Evolutionary conservation across 2,329 filamentous ascomycete genomes (phyloP), one percentile per base, ranked within the genome.

Genomic region (Zalaria obscura): DNA sequence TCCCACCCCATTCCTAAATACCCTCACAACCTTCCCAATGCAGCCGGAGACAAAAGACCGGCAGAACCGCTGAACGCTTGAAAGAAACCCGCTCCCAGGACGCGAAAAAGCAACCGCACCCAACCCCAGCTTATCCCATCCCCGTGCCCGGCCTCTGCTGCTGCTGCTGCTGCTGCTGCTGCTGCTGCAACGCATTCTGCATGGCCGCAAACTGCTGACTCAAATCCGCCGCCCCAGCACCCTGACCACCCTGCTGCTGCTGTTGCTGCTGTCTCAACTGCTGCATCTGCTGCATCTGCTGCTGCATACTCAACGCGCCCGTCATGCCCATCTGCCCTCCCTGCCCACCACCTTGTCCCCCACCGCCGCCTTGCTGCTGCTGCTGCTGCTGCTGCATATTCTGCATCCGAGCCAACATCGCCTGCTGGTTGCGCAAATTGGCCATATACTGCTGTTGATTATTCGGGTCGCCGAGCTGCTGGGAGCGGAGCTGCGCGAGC

Each of bases 361-460:
- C 29, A 25, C 25, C 35, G 5, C 27, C 37, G 25, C n/a, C 11
- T n/a, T n/a, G n/a, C n/a, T n/a, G n/a, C 27, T 36, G 45, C 27
- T 47, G 40, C 40, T 40, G 32, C 39, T 49, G 50, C 36, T 45
- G 40, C 38, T 49, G 46, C 43, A 41, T 50, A 6, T 45, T 43
- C 28, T 41, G 40, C 45, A 45, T 44, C 5, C 43, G 43, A 27
- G 45, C 45, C 9, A 55, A 45, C 47, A 55, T 48, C 10, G 48
- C 50, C 43, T 57, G 55, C 36, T 57, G 53, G 9, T 48, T 43
- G 5, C 54, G 44, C 18, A 58, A 44, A 25, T 53, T 52, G 38
- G 50, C 48, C 55, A 59, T 59, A 36, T 57, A 58, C 37, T 60
- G 56, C 44, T 59, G 55, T 44, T 53, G 53, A 10, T 51, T 56